A percentile compares a stretch with the other conserved stretches of the same genome.
phyloP scores from a whole-genome alignment of 139 green algal species.

The Pleodorina starrii region DNA sequence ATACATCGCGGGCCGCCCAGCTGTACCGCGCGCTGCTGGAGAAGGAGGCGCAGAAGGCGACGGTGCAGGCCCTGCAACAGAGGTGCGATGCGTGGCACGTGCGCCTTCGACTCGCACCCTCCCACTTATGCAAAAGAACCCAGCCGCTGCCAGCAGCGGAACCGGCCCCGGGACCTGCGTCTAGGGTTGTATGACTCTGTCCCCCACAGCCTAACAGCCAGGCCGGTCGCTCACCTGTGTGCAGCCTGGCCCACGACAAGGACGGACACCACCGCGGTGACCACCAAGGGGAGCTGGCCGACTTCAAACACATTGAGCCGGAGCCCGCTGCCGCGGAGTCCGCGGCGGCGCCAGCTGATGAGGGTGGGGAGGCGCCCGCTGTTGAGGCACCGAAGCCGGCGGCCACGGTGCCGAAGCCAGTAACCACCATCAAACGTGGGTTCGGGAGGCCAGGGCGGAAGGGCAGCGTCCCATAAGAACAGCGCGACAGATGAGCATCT shows the following conservation, averaged over 20 bases:
- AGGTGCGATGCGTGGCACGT: background rate
- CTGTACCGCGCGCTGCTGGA: slow-evolving; percentile 93
- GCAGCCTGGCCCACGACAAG: slow-evolving; percentile 24
- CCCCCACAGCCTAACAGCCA: too few species aligned
- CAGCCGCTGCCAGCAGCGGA: slow-evolving; percentile 10
- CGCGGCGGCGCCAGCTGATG: background rate
- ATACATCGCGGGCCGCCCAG: slow-evolving; percentile 93
- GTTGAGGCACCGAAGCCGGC: slow-evolving; percentile 5
- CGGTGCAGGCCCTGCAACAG: slow-evolving; percentile 46
- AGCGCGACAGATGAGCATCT: too few species aligned
- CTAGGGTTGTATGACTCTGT: too few species aligned
- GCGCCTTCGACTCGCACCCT: background rate
- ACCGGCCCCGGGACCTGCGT: too few species aligned
- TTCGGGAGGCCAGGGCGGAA: too few species aligned
- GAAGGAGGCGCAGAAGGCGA: slow-evolving; percentile 85
- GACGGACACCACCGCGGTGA: background rate
- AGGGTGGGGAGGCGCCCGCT: background rate
- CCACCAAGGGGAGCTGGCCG: slow-evolving; percentile 13
- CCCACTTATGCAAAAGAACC: too few species aligned
- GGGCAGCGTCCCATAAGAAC: too few species aligned
- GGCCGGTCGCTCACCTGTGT: background rate
- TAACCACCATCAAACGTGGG: slow-evolving; percentile 22
- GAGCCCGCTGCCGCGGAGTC: background rate
- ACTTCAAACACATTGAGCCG: slow-evolving; percentile 47
- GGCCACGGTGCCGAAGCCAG: slow-evolving; percentile 21